Percentiles rank a stretch among this genome's conserved stretches.
Conservation (phyloP, 441 rosid genomes). For the Syzygium malaccense region DNA sequence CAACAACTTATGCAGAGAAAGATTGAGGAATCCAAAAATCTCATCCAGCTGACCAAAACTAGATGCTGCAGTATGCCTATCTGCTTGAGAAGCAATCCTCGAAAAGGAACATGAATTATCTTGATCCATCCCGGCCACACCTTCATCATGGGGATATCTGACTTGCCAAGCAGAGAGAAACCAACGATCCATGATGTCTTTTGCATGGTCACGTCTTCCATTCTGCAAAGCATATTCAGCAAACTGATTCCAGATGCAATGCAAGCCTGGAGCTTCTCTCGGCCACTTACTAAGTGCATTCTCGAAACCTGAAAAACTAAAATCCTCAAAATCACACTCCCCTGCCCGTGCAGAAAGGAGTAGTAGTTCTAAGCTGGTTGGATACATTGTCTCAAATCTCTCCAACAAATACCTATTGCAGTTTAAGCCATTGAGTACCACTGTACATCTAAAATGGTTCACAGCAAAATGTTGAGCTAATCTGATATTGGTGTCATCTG, state of each 20-base stretch:
- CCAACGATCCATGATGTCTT: conserved; percentile 63
- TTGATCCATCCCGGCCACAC: conserved; percentile 9
- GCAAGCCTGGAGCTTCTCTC: conserved; percentile 54
- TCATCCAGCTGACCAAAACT: conserved; percentile 33
- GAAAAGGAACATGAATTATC: conserved; percentile 11
- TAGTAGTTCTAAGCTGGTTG: conserved; percentile 63
- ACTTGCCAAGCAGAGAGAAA: conserved; percentile 41
- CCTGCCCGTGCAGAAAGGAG: conserved; percentile 50
- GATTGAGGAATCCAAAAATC: conserved; percentile 77
- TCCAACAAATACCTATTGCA: conserved; percentile 38
- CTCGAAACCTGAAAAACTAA: conserved; percentile 47
- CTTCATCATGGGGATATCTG: conserved; percentile 16
- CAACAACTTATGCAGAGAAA: conserved; percentile 51
- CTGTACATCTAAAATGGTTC: conserved; percentile 44
- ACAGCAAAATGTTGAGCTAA: conserved; percentile 20
- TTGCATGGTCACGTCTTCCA: conserved; percentile 42
- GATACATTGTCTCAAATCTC: conserved; percentile 46
- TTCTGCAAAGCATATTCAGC: conserved; percentile 56
- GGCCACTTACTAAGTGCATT: conserved; percentile 65
- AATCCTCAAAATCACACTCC: conserved; percentile 23
- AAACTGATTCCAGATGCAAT: conserved; percentile 93
- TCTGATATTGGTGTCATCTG: conserved; percentile 4
- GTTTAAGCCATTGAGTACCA: conserved; percentile 45
- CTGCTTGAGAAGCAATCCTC: conserved; percentile 25
- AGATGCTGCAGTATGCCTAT: conserved; percentile 14